phyloP scores from a whole-genome alignment of 2,329 filamentous ascomycete genomes.

The Sporothrix phasma region DNA sequence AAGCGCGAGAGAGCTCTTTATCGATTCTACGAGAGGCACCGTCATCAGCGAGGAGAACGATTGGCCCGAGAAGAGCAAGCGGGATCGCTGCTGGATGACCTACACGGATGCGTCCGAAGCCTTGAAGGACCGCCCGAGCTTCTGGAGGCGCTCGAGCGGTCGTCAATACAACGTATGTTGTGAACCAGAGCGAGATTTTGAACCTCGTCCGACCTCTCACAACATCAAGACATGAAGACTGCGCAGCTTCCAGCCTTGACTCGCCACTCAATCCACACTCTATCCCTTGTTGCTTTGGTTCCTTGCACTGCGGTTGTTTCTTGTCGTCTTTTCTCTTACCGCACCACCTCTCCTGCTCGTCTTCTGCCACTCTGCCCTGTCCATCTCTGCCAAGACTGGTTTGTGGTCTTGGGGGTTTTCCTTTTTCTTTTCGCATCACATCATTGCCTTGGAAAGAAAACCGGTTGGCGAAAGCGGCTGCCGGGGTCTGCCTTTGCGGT shows the following conservation, averaged over 20 bases:
- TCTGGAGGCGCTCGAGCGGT: slow-evolving; percentile 74
- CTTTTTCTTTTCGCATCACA: neutral
- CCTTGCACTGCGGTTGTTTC: neutral
- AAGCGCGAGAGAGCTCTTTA: slow-evolving; percentile 55
- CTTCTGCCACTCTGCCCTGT: neutral
- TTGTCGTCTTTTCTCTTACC: neutral
- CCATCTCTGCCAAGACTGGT: neutral
- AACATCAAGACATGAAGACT: neutral
- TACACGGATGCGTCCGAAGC: slow-evolving; percentile 72
- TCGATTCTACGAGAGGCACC: slow-evolving; percentile 77
- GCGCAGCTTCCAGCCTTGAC: neutral
- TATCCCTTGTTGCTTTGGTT: neutral
- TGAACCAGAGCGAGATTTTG: neutral
- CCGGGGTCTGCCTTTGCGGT: neutral
- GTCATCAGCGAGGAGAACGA: slow-evolving; percentile 75
- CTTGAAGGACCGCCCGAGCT: slow-evolving; percentile 76
- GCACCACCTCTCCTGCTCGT: neutral
- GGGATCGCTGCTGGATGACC: slow-evolving; percentile 81
- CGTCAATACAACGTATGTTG: slow-evolving; percentile 47
- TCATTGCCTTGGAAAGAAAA: neutral
- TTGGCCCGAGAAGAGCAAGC: slow-evolving; percentile 92
- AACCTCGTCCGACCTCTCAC: neutral
- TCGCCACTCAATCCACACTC: neutral
- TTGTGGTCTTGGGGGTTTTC: too few species aligned
- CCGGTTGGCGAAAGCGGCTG: neutral